Conservation (phyloP, 2,329 filamentous ascomycete genomes). For the Calonectria leucothoes region DNA sequence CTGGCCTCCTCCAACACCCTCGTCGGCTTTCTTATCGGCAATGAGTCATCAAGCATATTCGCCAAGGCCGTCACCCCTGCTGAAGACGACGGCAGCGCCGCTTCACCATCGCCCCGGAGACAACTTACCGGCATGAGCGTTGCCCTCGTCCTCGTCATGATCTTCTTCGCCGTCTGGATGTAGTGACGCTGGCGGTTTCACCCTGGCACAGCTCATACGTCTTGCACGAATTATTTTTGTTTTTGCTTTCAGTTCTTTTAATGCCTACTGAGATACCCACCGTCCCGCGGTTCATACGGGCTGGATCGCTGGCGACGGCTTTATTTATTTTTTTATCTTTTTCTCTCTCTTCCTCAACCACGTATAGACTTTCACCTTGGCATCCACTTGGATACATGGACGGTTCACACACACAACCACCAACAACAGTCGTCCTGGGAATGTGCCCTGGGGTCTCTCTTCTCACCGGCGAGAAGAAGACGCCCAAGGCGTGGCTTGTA, state of each 20-base stretch:
- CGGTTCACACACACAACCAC: neutral
- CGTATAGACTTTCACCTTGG: slow-evolving; percentile 14
- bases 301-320: slow-evolving; percentile 30
- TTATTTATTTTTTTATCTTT: slow-evolving; percentile 1
- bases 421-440: neutral
- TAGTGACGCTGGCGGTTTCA: neutral
- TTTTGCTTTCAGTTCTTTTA: neutral
- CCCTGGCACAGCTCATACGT: neutral
- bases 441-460: neutral
- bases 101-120: slow-evolving; percentile 51
- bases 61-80: slow-evolving; percentile 79
- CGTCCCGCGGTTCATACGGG: slow-evolving; percentile 40
- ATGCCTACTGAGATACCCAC: slow-evolving; percentile 39
- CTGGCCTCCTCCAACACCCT: slow-evolving; percentile 85
- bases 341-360: neutral
- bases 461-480: neutral
- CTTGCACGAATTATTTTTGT: slow-evolving; percentile 8
- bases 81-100: slow-evolving; percentile 70
- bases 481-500: neutral
- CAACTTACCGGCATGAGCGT: slow-evolving; percentile 44
- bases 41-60: slow-evolving; percentile 86
- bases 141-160: slow-evolving; percentile 42
- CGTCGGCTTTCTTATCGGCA: slow-evolving; percentile 87
- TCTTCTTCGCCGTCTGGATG: slow-evolving; percentile 45
- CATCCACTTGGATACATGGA: slow-evolving; percentile 1